Base-by-base conservation (phyloP, 257 asterid species). In the Salvia hispanica region DNA sequence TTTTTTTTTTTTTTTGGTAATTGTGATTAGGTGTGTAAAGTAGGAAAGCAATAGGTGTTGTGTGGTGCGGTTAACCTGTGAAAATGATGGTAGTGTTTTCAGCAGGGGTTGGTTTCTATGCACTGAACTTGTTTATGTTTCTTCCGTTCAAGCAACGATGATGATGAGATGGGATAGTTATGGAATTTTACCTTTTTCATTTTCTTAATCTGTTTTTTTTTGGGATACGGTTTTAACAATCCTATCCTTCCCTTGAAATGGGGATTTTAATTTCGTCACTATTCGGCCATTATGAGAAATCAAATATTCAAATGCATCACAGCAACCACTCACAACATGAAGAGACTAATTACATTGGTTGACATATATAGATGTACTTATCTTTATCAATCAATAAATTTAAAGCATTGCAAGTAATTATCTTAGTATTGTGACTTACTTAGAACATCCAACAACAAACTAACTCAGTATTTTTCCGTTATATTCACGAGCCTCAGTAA, bases 1-100 rank as follows among this genome's bases (percentile, higher is more conserved):
- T n/a, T 67, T 78, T 54, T 68, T 56, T 15, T 37, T 21, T 39
- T 56, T 70, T 2, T 53, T 58, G 69, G 72, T 72, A 68, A 71
- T 70, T 77, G 80, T 77, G 78, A 79, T 79, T 80, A 77, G 83
- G 80, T 59, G 78, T 81, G 86, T 74, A 84, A 79, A 71, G 77
- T 84, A 84, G 92, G 92, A 78, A 73, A 74, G 78, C 75, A 84
- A 81, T 81, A 83, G 91, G 82, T 69, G 62, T 46, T 74, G 79
- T 71, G 69, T 66, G 77, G 82, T 64, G 75, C 70, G 58, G 72
- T 78, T 78, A 70, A 81, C 75, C 75, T 63, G 71, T 77, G 87
- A 80, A 82, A 78, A 81, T 28, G 79, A 85, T 81, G 90, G 90
- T 85, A 68, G 74, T 71, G 69, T 76, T 72, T 78, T 51, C 77